Evolutionary conservation across 768 basidiomycete genomes (phyloP).

Genomic region (Neoboletus brunneissimus): DNA sequence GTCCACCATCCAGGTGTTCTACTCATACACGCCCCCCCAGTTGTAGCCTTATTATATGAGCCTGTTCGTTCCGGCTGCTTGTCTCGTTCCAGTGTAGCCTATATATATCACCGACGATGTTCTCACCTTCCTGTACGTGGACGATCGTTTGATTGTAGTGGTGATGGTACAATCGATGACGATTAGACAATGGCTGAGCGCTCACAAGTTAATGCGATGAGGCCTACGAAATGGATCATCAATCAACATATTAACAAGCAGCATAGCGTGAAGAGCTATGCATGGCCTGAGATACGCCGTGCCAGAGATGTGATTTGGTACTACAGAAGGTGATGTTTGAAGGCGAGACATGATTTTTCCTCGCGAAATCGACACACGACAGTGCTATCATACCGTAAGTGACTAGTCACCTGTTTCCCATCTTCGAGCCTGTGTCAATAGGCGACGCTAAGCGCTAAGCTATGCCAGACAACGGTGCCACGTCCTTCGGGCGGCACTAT

Average conservation of each 20-base stretch:
- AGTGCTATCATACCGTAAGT: too few relatives aligned
- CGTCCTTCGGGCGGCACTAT: too few relatives aligned
- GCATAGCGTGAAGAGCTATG: neutral
- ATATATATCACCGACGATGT: neutral
- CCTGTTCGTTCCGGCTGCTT: neutral
- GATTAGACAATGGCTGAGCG: neutral
- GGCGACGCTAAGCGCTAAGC: too few relatives aligned
- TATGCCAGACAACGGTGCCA: too few relatives aligned
- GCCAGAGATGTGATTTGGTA: neutral
- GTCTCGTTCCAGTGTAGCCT: neutral
- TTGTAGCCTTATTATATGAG: neutral
- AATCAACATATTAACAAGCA: neutral
- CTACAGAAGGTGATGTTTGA: neutral
- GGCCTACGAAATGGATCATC: neutral
- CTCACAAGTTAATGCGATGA: neutral
- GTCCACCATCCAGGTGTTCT: neutral
- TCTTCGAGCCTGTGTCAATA: too few relatives aligned
- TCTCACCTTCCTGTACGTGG: neutral
- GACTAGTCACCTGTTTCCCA: too few relatives aligned
- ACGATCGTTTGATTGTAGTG: neutral
- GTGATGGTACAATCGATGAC: neutral
- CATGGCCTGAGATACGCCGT: neutral
- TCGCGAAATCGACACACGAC: neutral
- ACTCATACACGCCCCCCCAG: neutral
- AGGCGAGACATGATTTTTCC: neutral